phyloP scores from a whole-genome alignment of 208 protist genomes.

The Trichomonas tenax region DNA sequence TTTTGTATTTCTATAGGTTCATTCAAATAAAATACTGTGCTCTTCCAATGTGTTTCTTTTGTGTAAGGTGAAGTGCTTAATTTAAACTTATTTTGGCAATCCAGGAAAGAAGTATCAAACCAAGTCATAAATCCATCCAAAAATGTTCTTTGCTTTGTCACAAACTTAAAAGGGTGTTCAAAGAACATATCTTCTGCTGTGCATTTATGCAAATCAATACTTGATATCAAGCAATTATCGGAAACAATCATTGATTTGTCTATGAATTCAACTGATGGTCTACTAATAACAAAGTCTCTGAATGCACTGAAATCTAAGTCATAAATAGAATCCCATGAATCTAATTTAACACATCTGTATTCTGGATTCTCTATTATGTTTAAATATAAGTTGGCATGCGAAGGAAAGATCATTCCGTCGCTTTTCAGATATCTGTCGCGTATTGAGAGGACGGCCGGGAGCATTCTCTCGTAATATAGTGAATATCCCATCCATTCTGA shows the following conservation, averaged over 20 bases:
- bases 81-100: constrained; percentile 46
- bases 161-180: constrained; percentile 43
- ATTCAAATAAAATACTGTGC: constrained; percentile 83
- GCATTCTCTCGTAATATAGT: constrained; percentile 47
- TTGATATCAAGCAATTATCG: constrained; percentile 30
- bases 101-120: constrained; percentile 55
- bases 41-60: constrained; percentile 72
- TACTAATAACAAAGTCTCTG: constrained; percentile 25
- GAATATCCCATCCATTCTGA: constrained; percentile 54
- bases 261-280: constrained; percentile 60
- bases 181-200: constrained; percentile 34
- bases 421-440: constrained; percentile 39
- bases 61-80: constrained; percentile 47
- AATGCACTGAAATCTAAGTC: constrained; percentile 42
- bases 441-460: constrained; percentile 40
- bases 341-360: constrained; percentile 21
- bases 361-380: constrained; percentile 34
- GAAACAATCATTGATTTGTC: constrained; percentile 47
- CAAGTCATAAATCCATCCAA: constrained; percentile 59
- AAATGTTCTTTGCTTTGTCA: constrained; percentile 39
- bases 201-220: constrained; percentile 48
- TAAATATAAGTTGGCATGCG: constrained; percentile 31
- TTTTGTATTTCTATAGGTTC: constrained; percentile 57
- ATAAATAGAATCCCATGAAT: constrained; percentile 36
- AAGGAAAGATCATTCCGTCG: constrained; percentile 39